phyloP scores from a whole-genome alignment of 1,284 basidiomycete genomes.

The Xerocomus nothofagi region DNA sequence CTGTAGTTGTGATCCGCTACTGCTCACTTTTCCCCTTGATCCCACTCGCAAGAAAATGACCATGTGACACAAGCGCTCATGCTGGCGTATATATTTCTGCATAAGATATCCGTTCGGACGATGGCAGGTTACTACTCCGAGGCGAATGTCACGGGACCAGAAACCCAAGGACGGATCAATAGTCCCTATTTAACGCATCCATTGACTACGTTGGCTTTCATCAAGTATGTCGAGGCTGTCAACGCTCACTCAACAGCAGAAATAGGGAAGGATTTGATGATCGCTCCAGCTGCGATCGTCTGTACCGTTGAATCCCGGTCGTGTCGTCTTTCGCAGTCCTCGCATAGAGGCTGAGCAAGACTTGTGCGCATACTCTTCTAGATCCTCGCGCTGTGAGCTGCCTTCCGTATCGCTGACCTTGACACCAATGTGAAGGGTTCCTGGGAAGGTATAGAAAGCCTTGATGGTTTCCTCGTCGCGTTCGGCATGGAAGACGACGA shows the following conservation, averaged over 20 bases:
- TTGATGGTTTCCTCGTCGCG: conserved; percentile 45
- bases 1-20: neutral
- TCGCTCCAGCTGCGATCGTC: conserved; percentile 71
- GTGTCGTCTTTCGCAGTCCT: conserved; percentile 34
- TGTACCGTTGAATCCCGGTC: conserved; percentile 72
- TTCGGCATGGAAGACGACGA: conserved; percentile 39
- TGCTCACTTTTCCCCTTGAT: neutral
- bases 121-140: conserved; percentile 69
- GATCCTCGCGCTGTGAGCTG: conserved; percentile 10
- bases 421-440: neutral
- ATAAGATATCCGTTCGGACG: conserved; percentile 65
- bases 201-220: conserved; percentile 73
- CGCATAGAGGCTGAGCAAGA: conserved; percentile 35
- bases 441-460: conserved; percentile 45
- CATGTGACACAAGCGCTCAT: conserved; percentile 54
- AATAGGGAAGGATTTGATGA: conserved; percentile 38
- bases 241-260: neutral
- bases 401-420: neutral
- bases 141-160: conserved; percentile 58
- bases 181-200: no score
- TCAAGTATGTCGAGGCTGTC: conserved; percentile 65
- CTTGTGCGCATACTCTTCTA: neutral
- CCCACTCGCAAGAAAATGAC: neutral
- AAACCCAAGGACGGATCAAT: conserved; percentile 55
- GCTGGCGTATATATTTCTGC: conserved; percentile 60